phyloP scores from a whole-genome alignment of 495 filamentous ascomycete species.

The Daldinia concentrica region DNA sequence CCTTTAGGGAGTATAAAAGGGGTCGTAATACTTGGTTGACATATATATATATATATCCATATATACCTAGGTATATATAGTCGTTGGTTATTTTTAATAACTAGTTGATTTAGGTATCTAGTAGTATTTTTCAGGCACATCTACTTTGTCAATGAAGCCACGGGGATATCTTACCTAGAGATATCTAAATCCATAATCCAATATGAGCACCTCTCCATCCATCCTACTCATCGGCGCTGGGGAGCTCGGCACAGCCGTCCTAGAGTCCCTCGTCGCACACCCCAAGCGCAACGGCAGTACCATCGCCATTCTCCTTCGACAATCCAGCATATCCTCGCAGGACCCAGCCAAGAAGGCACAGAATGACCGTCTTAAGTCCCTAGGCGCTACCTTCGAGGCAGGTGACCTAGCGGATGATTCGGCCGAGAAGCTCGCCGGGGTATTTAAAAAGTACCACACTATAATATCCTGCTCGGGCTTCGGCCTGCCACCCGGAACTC shows the following conservation, averaged over 20 bases:
- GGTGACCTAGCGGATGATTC: conserved; percentile 59
- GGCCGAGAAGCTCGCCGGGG: conserved; percentile 49
- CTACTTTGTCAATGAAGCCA: not conserved
- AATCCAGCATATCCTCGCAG: conserved; percentile 50
- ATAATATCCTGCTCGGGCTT: conserved; percentile 67
- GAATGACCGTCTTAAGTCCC: conserved; percentile 39
- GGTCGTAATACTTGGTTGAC: not conserved
- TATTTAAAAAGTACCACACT: conserved; percentile 59
- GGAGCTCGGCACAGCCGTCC: conserved; percentile 66
- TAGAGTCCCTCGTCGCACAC: conserved; percentile 58
- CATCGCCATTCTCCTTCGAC: conserved; percentile 62
- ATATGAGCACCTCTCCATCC: conserved; percentile 6
- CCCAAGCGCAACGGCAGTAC: conserved; percentile 42
- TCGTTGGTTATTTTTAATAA: not conserved
- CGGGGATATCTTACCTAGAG: not conserved
- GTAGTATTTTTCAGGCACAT: no score
- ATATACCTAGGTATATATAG: no score
- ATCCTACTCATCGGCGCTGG: conserved; percentile 71
- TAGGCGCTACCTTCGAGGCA: conserved; percentile 53
- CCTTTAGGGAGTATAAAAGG: conserved; percentile 2
- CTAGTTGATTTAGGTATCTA: not conserved
- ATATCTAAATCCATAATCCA: not conserved
- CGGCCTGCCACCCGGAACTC: conserved; percentile 58
- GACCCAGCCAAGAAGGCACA: conserved; percentile 45
- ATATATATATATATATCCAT: not conserved